phyloP scores from a whole-genome alignment of 768 basidiomycete species.

The Lactifluus volemus region DNA sequence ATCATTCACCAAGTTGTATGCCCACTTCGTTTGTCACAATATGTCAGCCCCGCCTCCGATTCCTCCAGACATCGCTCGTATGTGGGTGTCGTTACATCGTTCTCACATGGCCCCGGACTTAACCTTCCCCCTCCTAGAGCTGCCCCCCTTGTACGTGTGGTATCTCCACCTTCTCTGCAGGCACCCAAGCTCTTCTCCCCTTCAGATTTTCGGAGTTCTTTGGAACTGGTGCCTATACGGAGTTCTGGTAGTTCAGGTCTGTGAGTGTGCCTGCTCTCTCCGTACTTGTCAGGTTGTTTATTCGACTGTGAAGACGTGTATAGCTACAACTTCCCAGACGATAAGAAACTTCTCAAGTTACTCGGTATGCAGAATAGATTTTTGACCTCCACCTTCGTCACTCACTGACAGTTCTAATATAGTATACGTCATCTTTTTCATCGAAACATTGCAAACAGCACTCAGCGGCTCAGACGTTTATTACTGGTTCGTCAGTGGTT shows the following conservation, averaged over 20 bases:
- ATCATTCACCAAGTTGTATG: no score
- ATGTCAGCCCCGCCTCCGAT: not conserved
- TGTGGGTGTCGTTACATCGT: not conserved
- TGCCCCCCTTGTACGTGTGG: not conserved
- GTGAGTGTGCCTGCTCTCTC: not conserved
- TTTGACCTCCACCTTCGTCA: not conserved
- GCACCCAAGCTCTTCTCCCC: not conserved
- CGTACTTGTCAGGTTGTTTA: not conserved
- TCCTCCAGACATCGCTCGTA: not conserved
- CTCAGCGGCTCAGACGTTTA: constrained; percentile 24
- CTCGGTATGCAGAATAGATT: not conserved
- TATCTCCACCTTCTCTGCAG: not conserved
- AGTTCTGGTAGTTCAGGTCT: not conserved
- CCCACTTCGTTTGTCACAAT: not conserved
- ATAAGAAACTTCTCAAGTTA: not conserved
- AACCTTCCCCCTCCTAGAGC: not conserved
- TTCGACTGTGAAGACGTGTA: not conserved
- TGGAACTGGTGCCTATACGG: constrained; percentile 14
- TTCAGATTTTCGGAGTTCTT: constrained; percentile 3
- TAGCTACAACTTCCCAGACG: constrained; percentile 3
- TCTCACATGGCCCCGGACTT: not conserved
- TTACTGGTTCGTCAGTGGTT: constrained; percentile 25
- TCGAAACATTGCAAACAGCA: constrained; percentile 23
- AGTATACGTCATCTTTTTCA: constrained; percentile 19
- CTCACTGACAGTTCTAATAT: constrained; percentile 8